Conservation (phyloP, 805 yeast genomes). For the Hanseniaspora guilliermondii region DNA sequence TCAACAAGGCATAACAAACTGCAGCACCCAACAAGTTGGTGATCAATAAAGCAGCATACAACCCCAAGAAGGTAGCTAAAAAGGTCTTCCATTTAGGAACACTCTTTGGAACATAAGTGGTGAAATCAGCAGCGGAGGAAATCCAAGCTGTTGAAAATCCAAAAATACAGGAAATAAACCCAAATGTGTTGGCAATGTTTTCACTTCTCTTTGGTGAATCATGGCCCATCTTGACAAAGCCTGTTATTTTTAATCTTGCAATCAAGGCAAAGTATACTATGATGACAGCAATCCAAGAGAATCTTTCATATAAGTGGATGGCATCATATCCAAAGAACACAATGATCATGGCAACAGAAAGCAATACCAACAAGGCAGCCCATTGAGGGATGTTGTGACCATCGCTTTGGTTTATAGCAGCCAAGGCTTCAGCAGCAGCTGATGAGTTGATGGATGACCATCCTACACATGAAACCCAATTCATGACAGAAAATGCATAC, state of each 20-base stretch:
- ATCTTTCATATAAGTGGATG: conserved; percentile 72
- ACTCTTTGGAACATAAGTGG: conserved; percentile 66
- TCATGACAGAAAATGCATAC: conserved; percentile 55
- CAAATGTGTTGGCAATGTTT: conserved; percentile 64
- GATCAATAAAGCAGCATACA: conserved; percentile 54
- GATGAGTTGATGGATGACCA: conserved; percentile 92
- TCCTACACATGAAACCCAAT: conserved; percentile 78
- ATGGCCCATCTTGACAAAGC: conserved; percentile 47
- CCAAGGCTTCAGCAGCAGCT: conserved; percentile 73
- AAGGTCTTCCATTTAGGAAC: conserved; percentile 50
- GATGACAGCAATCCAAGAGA: conserved; percentile 76
- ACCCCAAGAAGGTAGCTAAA: conserved; percentile 48
- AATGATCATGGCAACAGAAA: conserved; percentile 53
- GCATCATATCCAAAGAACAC: conserved; percentile 75
- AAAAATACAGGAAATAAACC: conserved; percentile 73
- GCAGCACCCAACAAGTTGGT: conserved; percentile 78
- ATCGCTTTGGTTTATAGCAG: conserved; percentile 49
- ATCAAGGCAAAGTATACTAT: conserved; percentile 65
- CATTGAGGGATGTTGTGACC: conserved; percentile 59
- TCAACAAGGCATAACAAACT: conserved; percentile 54
- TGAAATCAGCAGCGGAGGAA: conserved; percentile 86
- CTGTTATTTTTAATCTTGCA: conserved; percentile 58
- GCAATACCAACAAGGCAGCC: conserved; percentile 76
- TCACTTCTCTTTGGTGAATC: conserved; percentile 38
- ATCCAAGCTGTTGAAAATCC: conserved; percentile 95